phyloP scores from a whole-genome alignment of 495 filamentous ascomycete genomes.

The Penicillium paxilli region DNA sequence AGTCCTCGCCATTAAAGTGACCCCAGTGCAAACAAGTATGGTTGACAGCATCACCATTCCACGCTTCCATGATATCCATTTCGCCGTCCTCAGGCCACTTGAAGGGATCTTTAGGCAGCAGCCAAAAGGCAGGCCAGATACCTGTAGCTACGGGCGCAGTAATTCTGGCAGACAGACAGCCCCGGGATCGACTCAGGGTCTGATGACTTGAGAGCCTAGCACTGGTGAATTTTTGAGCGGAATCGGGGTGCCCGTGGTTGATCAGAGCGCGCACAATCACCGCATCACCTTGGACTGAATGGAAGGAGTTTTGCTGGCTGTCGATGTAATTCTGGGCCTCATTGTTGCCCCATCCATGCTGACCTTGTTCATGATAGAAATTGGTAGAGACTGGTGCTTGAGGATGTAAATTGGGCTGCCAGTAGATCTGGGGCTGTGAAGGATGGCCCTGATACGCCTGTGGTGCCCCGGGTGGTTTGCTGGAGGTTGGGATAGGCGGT shows the following conservation, averaged over 20 bases:
- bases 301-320: slow-evolving; percentile 29
- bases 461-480: slow-evolving; percentile 19
- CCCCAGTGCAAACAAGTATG: slow-evolving; percentile 32
- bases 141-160: slow-evolving; percentile 25
- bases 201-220: slow-evolving; percentile 27
- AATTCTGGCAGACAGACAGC: slow-evolving; percentile 30
- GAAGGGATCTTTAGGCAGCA: slow-evolving; percentile 35
- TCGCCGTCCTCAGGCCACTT: slow-evolving; percentile 33
- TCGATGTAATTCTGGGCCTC: slow-evolving; percentile 30
- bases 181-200: slow-evolving; percentile 24
- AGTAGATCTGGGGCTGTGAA: slow-evolving; percentile 30
- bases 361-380: slow-evolving; percentile 25
- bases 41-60: slow-evolving; percentile 31
- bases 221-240: slow-evolving; percentile 27
- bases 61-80: slow-evolving; percentile 30
- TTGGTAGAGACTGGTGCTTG: slow-evolving; percentile 24
- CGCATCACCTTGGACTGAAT: slow-evolving; percentile 28
- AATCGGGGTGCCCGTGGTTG: slow-evolving; percentile 26
- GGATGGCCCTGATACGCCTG: slow-evolving; percentile 21
- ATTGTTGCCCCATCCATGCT: slow-evolving; percentile 31
- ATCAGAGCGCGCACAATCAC: slow-evolving; percentile 29
- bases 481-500: slow-evolving; percentile 30
- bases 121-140: slow-evolving; percentile 34
- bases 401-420: slow-evolving; percentile 27
- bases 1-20: slow-evolving; percentile 28